Percentiles rank a stretch among this genome's conserved stretches.
Conservation (phyloP, 2,329 filamentous ascomycete genomes). For the Penicillium corylophilum region DNA sequence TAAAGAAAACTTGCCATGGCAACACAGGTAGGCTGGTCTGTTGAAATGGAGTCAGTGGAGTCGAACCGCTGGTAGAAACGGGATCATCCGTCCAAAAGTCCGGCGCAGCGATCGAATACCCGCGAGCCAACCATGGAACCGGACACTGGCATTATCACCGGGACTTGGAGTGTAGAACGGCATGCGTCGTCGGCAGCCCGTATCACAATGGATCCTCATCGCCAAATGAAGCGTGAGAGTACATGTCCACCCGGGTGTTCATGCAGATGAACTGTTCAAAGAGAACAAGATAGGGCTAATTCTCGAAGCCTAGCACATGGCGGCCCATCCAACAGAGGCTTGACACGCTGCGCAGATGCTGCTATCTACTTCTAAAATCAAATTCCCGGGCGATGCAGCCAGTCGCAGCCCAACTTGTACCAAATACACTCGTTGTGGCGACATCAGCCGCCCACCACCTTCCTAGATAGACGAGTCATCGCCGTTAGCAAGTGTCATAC, state of each 20-base stretch:
- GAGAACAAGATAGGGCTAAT: constrained; percentile 6
- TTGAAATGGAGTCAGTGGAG: constrained; percentile 18
- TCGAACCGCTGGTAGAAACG: constrained; percentile 26
- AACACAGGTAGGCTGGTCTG: constrained; percentile 13
- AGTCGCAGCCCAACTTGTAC: neutral
- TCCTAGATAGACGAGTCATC: neutral
- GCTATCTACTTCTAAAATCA: neutral
- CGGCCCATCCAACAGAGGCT: constrained; percentile 18
- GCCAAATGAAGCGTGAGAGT: constrained; percentile 4
- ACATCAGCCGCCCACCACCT: neutral
- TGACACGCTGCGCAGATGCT: constrained; percentile 12
- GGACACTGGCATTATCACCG: neutral
- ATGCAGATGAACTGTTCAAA: constrained; percentile 23
- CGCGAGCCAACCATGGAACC: constrained; percentile 23
- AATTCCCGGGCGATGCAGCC: neutral
- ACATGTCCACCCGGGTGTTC: constrained; percentile 9
- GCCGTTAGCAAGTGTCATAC: constrained; percentile 2
- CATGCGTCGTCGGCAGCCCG: neutral
- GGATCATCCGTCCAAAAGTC: constrained; percentile 19
- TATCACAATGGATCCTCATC: constrained; percentile 5
- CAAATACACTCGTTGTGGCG: neutral
- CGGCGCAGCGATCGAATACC: constrained; percentile 11
- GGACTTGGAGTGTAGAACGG: neutral
- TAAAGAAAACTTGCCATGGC: constrained; percentile 21
- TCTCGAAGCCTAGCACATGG: constrained; percentile 27